Evolutionary conservation across 768 basidiomycete genomes (phyloP), one percentile per base, ranked within the genome.

Genomic region (Termitomyces sp.): DNA sequence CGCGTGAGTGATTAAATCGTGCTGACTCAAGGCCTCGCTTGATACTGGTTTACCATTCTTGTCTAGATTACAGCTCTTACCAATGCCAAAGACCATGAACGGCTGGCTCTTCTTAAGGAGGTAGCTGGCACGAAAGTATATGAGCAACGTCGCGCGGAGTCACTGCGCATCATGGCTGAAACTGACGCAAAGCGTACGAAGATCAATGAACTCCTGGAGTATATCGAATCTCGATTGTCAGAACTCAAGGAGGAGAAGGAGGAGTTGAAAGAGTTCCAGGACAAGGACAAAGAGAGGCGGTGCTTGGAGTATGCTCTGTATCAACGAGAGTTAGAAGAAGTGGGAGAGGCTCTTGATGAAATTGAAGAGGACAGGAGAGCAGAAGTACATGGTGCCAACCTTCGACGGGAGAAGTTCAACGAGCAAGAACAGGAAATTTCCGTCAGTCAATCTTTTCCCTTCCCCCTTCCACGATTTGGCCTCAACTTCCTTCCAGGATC

Each of bases 241-340:
- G 96, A 98, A 71, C 86, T 98, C 7, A 96, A 99, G 67, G 94
- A 97, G 66, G 97, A 99, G 74, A 98, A 98, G 69, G 92, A 96
- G 62, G 97, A 99, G 68, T 73, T 99, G 56, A 96, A 95, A 68
- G 94, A 97, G 69, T 99, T 92, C 67, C 94, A 97, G 70, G 87
- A 92, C 61, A 94, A 94, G 68, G 97, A 99, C 68, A 92, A 93
- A 70, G 93, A 98, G 58, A 78, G 96, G 38, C 80, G 96, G 41
- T 96, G 94, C 69, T 76, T 98, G 65, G 97, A 99, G 68, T 98
- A 98, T 68, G 93, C 94, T 0, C 72, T 98, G 60, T 93, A 97
- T 71, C 89, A 92, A 62, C 81, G 90, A 36, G 96, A 99, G 67
- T 71, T 98, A 40, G 86, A 90, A 58, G 96, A 98, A 62, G 94